Conservation (phyloP, 2,329 filamentous ascomycete genomes). For the Pestalotiopsis sp. region DNA sequence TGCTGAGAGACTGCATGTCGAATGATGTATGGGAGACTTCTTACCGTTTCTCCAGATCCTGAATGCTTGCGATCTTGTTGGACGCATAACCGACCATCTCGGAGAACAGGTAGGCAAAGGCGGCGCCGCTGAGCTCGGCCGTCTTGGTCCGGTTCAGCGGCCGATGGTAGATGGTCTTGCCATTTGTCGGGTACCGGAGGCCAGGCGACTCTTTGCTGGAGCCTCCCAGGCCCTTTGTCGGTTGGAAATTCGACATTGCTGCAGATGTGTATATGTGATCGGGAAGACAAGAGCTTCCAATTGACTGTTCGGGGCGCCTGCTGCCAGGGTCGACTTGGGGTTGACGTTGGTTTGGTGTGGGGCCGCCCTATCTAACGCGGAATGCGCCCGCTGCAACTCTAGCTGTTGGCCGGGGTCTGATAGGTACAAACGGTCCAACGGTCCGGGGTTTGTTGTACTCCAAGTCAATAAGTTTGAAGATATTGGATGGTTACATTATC, state of each 20-base stretch:
- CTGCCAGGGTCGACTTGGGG: not conserved
- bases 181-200: slow-evolving; percentile 86
- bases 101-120: slow-evolving; percentile 93
- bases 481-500: not conserved
- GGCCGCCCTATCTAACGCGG: not conserved
- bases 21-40: too few species aligned
- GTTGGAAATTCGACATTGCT: slow-evolving; percentile 55
- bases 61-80: slow-evolving; percentile 84
- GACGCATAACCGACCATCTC: slow-evolving; percentile 98
- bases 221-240: slow-evolving; percentile 42
- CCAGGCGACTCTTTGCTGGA: slow-evolving; percentile 55
- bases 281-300: not conserved
- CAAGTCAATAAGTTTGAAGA: not conserved
- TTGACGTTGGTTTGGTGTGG: not conserved
- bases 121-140: slow-evolving; percentile 86
- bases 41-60: slow-evolving; percentile 89
- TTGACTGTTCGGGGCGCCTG: not conserved
- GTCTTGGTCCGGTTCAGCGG: slow-evolving; percentile 89
- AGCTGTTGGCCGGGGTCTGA: not conserved
- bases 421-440: not conserved
- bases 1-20: not conserved
- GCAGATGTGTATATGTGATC: not conserved
- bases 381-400: not conserved
- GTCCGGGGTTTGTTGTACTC: not conserved
- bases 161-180: slow-evolving; percentile 97